A percentile compares a stretch with the other conserved stretches of the same genome.
Evolutionary conservation across 225 moss, liverwort and hornwort species (phyloP).

Genomic region (Bryum argenteum): DNA sequence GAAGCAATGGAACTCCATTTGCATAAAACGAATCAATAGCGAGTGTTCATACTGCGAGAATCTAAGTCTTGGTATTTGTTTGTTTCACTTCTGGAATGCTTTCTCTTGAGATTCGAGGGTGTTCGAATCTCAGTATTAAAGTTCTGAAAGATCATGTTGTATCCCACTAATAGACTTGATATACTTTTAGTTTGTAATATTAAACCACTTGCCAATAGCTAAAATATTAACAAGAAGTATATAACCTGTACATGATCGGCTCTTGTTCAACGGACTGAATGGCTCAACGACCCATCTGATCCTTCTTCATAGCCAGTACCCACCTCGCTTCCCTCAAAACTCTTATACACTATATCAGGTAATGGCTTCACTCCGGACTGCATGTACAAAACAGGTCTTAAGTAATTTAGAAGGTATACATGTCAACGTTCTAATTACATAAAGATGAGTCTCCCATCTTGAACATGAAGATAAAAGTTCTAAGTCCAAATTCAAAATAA

Average conservation of each 20-base stretch:
- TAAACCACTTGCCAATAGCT: no score
- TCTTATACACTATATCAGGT: conserved; percentile 10
- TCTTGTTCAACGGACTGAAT: conserved; percentile 3
- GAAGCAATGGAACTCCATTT: no score
- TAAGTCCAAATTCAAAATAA: neutral
- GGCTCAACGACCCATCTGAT: conserved; percentile 29
- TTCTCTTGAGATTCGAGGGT: no score
- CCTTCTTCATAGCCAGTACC: conserved; percentile 45
- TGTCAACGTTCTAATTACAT: neutral
- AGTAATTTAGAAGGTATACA: neutral
- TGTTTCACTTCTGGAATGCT: no score
- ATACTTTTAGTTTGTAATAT: no score
- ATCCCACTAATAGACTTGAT: no score
- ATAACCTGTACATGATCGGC: neutral
- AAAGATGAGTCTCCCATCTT: neutral
- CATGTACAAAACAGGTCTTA: neutral
- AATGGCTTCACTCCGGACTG: conserved; percentile 42
- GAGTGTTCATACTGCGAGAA: no score
- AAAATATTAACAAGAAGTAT: neutral
- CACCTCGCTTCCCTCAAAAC: conserved; percentile 32
- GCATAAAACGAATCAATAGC: no score
- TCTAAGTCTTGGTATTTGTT: no score
- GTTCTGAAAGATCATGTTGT: no score
- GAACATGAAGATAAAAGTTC: neutral
- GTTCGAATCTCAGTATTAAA: no score